Base-by-base conservation (phyloP, 2,329 filamentous ascomycete species). In the Fusarium concolor region DNA sequence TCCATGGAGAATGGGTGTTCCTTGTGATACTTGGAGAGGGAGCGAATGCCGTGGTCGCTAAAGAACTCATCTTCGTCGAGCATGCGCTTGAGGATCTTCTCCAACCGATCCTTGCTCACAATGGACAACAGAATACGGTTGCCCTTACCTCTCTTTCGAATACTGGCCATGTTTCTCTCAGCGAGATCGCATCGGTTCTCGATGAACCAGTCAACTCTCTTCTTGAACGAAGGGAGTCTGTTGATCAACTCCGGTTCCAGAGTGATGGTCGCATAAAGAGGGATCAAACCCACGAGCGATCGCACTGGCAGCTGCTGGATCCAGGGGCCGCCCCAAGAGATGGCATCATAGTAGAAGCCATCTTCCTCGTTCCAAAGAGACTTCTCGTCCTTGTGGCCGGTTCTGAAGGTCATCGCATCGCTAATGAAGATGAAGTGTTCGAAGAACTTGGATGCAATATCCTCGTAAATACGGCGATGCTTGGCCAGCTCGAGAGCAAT, bases 351-450 rank as follows among this genome's bases (percentile, higher is more conserved):
- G 85, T 98, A 98, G 84, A 98, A 98, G 57, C 93, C 94, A 79
- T 98, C 95, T 66, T 97, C 88, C 28, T 97, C 94, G 75, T 97
- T 98, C 95, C 95, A 98, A 10, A 98, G 83, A 33, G 94, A 97
- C 75, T 93, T 89, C 74, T 96, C 92, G 76, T 82, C 90, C 82
- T 80, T 90, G 80, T 79, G 85, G 72, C 82, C 93, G 73, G 85
- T 87, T 80, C 86, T 91, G 85, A 92, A 94, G 1, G 91, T 93
- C 95, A 98, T 97, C 59, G 95, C 96, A 81, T 98, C 96, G 76
- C 93, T 96, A 79, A 98, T 98, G 79, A 97, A 90, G 76, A 98
- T 92, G 81, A 98, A 98, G 76, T 98, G 96, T 82, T 98, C 96
- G 75, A 98, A 98, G 84, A 98, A 98, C 80, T 98, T 98, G 50